These are phyloP conservation scores for Prunella vulgaris DNA, from an alignment of 257 asterid genomes.

Conservation along the genomic window DNA sequence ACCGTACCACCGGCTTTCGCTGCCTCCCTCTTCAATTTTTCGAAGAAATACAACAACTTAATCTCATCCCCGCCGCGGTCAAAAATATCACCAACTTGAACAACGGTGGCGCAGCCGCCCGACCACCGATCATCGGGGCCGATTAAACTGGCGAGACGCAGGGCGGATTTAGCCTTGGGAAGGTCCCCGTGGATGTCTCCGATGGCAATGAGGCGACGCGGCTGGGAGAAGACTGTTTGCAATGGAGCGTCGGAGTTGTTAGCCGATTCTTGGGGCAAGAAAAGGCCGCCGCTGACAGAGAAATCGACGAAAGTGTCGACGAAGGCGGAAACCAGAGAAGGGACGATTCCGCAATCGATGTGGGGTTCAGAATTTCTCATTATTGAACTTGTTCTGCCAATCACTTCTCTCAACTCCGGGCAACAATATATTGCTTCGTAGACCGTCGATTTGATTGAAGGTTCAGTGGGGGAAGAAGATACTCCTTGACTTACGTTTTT, in stretches of 20 bases:
- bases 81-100: slow-evolving; percentile 83
- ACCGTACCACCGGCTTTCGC: slow-evolving; percentile 52
- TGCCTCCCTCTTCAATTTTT: slow-evolving; percentile 78
- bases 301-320: slow-evolving; percentile 80
- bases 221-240: slow-evolving; percentile 57
- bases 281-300: slow-evolving; percentile 87
- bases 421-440: no score
- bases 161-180: slow-evolving; percentile 62
- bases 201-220: slow-evolving; percentile 70
- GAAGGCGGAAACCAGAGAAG: slow-evolving; percentile 61
- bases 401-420: no score
- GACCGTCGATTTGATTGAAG: no score
- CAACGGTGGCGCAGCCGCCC: slow-evolving; percentile 79
- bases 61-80: slow-evolving; percentile 96
- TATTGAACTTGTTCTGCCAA: neutral
- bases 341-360: slow-evolving; percentile 51
- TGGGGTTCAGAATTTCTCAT: slow-evolving; percentile 23
- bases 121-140: slow-evolving; percentile 62
- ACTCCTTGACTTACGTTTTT: no score
- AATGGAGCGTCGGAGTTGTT: slow-evolving; percentile 15
- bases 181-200: slow-evolving; percentile 99
- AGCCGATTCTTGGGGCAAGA: slow-evolving; percentile 42
- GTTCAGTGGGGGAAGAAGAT: no score
- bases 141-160: slow-evolving; percentile 65
- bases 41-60: slow-evolving; percentile 75